A percentile compares a stretch with the other conserved stretches of the same genome.
Evolutionary conservation across 2,329 filamentous ascomycete species (phyloP).

Genomic region (Venturia carpophila): DNA sequence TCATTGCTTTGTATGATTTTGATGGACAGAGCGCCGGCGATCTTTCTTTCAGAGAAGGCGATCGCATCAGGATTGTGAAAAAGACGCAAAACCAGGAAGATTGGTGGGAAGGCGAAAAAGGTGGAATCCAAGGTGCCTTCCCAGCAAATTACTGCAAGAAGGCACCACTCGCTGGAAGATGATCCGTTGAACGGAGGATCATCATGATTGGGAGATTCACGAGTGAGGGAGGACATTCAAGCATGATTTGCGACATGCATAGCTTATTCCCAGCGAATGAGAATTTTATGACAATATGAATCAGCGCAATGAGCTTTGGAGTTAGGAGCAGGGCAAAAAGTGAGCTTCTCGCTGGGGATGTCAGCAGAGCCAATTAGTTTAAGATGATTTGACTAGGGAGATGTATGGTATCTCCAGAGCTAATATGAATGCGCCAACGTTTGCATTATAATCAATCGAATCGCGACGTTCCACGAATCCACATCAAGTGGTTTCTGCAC

Average conservation of each 20-base stretch:
- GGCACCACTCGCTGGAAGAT: constrained; percentile 5
- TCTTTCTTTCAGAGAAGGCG: constrained; percentile 66
- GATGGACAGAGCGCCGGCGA: constrained; percentile 62
- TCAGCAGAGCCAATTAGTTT: not conserved
- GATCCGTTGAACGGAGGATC: not conserved
- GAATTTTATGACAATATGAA: not conserved
- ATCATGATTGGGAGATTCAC: not conserved
- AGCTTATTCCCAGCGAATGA: not conserved
- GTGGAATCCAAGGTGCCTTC: constrained; percentile 62
- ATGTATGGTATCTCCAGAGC: not conserved
- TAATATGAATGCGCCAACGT: not conserved
- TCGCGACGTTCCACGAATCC: not conserved
- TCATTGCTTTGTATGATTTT: constrained; percentile 70
- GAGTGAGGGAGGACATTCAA: not conserved
- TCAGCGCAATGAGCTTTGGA: not conserved
- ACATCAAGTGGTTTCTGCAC: not conserved
- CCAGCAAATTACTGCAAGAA: constrained; percentile 72
- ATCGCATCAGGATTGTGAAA: constrained; percentile 67
- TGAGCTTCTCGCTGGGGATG: not conserved
- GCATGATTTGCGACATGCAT: not conserved
- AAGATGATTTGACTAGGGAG: not conserved
- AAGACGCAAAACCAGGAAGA: constrained; percentile 74
- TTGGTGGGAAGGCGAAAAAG: constrained; percentile 79
- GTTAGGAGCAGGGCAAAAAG: not conserved
- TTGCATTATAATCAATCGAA: not conserved